These are phyloP conservation scores for Ricinus communis DNA, from an alignment of 345 rosid genomes.

Conservation along the genomic window DNA sequence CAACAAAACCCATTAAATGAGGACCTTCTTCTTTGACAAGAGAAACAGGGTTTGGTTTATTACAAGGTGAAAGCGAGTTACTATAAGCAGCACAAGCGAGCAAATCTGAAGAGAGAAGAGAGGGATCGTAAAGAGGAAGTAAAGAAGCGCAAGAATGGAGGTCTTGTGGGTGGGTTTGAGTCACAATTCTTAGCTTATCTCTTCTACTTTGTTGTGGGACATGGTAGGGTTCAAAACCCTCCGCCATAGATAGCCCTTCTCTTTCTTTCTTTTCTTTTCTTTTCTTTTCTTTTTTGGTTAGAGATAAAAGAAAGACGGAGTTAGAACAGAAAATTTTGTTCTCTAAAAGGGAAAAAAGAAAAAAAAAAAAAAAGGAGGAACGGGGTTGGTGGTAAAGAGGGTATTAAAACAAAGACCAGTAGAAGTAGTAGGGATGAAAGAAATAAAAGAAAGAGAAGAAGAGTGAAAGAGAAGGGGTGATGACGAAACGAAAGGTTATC, in stretches of 20 bases:
- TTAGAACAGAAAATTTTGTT: too few species aligned
- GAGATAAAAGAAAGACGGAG: too few species aligned
- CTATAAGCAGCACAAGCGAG: slow-evolving; percentile 33
- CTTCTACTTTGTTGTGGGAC: slow-evolving; percentile 90
- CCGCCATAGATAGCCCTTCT: slow-evolving; percentile 54
- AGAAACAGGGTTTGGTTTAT: slow-evolving; percentile 22
- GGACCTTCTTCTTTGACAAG: slow-evolving; percentile 45
- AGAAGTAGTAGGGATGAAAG: background rate
- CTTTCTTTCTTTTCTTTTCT: background rate
- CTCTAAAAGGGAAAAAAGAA: slow-evolving; percentile 7
- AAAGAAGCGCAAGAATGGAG: slow-evolving; percentile 29
- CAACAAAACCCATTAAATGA: slow-evolving; percentile 46
- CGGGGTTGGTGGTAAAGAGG: background rate
- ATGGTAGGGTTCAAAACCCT: slow-evolving; percentile 74
- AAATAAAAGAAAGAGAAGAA: slow-evolving; percentile 27
- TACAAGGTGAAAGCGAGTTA: background rate
- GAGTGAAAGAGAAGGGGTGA: slow-evolving; percentile 57
- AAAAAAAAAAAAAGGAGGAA: background rate
- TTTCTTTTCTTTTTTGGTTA: too few species aligned
- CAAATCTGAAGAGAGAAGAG: slow-evolving; percentile 54
- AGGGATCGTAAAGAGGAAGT: slow-evolving; percentile 49
- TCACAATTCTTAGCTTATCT: slow-evolving; percentile 73
- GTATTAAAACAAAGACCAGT: background rate
- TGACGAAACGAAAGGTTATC: slow-evolving; percentile 65
- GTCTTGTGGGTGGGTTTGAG: slow-evolving; percentile 34